These are phyloP conservation scores for Malassezia furfur DNA, from an alignment of 1,284 basidiomycete genomes.

Conservation along the genomic window DNA sequence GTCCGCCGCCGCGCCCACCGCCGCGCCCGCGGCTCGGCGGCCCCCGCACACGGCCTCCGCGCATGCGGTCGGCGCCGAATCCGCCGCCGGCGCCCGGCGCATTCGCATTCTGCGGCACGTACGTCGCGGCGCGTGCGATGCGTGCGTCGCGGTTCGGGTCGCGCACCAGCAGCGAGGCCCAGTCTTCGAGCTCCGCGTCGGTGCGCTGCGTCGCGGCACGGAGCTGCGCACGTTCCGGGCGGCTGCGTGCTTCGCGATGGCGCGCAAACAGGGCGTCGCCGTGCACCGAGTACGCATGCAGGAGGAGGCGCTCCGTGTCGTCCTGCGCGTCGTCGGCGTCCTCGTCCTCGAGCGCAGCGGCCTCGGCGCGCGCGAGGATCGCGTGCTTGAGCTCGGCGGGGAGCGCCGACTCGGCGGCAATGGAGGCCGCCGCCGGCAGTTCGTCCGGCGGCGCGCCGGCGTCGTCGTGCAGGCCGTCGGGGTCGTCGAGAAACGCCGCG, in stretches of 20 bases:
- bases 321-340: not conserved
- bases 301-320: slow-evolving; percentile 4
- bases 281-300: slow-evolving; percentile 3
- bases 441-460: not conserved
- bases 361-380: slow-evolving; percentile 14
- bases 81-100: not conserved
- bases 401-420: not conserved
- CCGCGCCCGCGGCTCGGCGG: slow-evolving; percentile 1
- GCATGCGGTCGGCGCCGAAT: slow-evolving; percentile 3
- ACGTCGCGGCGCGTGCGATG: not conserved
- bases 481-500: slow-evolving; percentile 15
- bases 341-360: not conserved
- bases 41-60: slow-evolving; percentile 6
- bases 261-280: slow-evolving; percentile 11
- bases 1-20: slow-evolving; percentile 13
- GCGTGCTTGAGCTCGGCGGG: slow-evolving; percentile 11
- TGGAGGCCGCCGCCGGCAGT: not conserved
- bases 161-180: slow-evolving; percentile 12
- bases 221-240: slow-evolving; percentile 5
- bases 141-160: not conserved
- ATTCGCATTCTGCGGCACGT: slow-evolving; percentile 11
- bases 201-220: slow-evolving; percentile 3
- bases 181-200: slow-evolving; percentile 16
- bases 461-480: slow-evolving; percentile 11
- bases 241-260: slow-evolving; percentile 1